Conservation (phyloP, 1,284 basidiomycete species). For the Volvariella volvacea region DNA sequence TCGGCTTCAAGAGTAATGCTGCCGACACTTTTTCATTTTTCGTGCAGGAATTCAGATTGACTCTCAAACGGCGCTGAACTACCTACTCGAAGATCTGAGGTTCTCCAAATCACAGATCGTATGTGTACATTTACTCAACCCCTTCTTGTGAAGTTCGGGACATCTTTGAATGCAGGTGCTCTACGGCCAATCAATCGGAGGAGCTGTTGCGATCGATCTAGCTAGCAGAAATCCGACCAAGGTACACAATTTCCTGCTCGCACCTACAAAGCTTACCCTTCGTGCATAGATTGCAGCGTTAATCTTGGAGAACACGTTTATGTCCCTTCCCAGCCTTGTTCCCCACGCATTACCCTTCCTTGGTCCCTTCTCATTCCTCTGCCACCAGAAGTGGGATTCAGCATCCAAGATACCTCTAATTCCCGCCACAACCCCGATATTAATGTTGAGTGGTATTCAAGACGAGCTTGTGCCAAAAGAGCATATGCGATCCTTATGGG, state of each 20-base stretch:
- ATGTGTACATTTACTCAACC: conserved; percentile 12
- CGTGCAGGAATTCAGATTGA: conserved; percentile 70
- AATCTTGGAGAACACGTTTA: conserved; percentile 93
- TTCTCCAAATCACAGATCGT: conserved; percentile 69
- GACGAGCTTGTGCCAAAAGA: conserved; percentile 84
- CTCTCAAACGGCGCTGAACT: conserved; percentile 77
- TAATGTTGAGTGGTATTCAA: conserved; percentile 75
- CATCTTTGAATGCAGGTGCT: conserved; percentile 42
- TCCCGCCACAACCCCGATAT: conserved; percentile 67
- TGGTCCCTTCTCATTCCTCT: conserved; percentile 73
- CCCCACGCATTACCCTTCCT: conserved; percentile 80
- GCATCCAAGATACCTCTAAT: conserved; percentile 64
- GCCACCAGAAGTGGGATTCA: conserved; percentile 90
- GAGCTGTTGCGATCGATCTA: conserved; percentile 90
- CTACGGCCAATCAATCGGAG: conserved; percentile 94
- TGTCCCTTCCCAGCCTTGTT: conserved; percentile 73
- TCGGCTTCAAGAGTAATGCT: conserved; percentile 4
- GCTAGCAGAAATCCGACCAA: conserved; percentile 73
- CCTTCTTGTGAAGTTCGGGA: conserved; percentile 11
- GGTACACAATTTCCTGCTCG: conserved; percentile 25
- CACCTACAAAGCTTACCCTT: background rate
- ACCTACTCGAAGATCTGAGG: conserved; percentile 61
- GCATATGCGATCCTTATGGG: conserved; percentile 81
- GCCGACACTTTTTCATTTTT: background rate
- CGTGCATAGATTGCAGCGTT: conserved; percentile 57